Evolutionary conservation across 805 yeast genomes (phyloP).

Genomic region (Geotrichum ghanense): DNA sequence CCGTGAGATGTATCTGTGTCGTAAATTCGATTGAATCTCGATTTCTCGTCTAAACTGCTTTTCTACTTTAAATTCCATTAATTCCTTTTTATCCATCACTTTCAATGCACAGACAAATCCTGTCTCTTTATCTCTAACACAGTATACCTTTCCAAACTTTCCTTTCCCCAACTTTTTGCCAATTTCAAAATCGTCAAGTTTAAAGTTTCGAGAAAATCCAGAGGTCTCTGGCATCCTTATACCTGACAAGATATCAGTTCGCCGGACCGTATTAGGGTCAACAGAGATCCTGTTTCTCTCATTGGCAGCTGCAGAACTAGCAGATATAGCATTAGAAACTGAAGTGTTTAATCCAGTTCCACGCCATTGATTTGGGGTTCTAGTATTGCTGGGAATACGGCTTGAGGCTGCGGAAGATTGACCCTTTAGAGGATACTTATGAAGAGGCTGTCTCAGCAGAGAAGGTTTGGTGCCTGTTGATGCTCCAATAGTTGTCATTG

Average conservation of each 20-base stretch:
- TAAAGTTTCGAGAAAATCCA: constrained; percentile 21
- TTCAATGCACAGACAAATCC: constrained; percentile 85
- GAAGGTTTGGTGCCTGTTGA: not conserved
- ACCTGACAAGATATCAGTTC: constrained; percentile 16
- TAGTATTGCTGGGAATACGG: constrained; percentile 5
- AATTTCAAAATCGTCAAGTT: constrained; percentile 64
- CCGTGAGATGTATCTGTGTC: constrained; percentile 69
- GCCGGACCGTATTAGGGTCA: constrained; percentile 8
- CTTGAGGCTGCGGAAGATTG: constrained; percentile 7
- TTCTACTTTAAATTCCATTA: constrained; percentile 64
- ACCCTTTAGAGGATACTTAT: constrained; percentile 15
- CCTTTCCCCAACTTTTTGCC: constrained; percentile 89
- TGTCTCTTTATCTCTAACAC: constrained; percentile 63
- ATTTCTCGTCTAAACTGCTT: constrained; percentile 83
- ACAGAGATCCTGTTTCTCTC: constrained; percentile 2
- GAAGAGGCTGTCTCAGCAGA: constrained; percentile 16
- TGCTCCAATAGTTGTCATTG: not conserved
- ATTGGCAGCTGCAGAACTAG: not conserved
- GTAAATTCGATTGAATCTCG: constrained; percentile 71
- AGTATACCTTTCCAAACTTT: constrained; percentile 84
- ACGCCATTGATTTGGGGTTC: constrained; percentile 12
- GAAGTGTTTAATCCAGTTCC: constrained; percentile 2
- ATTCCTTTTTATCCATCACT: constrained; percentile 77
- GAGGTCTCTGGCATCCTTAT: constrained; percentile 5
- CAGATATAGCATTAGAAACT: constrained; percentile 6